A percentile compares a stretch with the other conserved stretches of the same genome.
Conservation (phyloP, 176 grass and related monocot genomes). For the Zoysia japonica region DNA sequence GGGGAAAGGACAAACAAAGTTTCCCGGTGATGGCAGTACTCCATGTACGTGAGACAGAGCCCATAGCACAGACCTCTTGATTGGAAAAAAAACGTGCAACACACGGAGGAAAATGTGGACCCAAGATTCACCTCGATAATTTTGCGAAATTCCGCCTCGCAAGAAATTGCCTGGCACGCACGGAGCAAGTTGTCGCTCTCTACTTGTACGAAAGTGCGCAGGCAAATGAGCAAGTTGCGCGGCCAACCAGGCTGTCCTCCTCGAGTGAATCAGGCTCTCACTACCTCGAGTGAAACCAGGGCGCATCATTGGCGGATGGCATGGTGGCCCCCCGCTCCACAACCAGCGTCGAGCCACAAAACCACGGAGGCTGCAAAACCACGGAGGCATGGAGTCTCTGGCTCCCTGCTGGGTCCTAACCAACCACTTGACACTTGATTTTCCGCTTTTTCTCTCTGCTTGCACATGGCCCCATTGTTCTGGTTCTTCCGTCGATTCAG, state of each 20-base stretch:
- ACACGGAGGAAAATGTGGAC: not conserved
- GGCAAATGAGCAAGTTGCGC: constrained; percentile 34
- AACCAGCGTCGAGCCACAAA: not conserved
- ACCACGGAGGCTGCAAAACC: too few species aligned
- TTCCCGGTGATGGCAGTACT: not conserved
- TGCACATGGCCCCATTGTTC: not conserved
- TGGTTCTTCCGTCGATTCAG: not conserved
- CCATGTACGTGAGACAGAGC: not conserved
- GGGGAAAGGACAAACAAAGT: not conserved
- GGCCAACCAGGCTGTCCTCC: not conserved
- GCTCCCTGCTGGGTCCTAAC: not conserved
- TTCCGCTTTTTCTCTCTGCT: not conserved
- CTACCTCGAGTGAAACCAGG: too few species aligned
- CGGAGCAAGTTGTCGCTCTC: not conserved
- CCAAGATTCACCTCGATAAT: not conserved
- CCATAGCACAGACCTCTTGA: not conserved
- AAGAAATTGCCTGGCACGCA: not conserved
- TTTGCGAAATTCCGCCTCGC: not conserved
- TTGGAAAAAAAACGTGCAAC: not conserved
- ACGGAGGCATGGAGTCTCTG: too few species aligned
- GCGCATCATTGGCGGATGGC: too few species aligned
- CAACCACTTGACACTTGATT: constrained; percentile 11
- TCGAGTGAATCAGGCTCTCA: too few species aligned
- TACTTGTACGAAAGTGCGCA: constrained; percentile 15
- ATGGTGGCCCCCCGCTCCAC: too few species aligned